A percentile compares a stretch with the other conserved stretches of the same genome.
These are phyloP conservation scores for Aspergillus piperis DNA, from an alignment of 2,329 filamentous ascomycete species.

Conservation along the genomic window DNA sequence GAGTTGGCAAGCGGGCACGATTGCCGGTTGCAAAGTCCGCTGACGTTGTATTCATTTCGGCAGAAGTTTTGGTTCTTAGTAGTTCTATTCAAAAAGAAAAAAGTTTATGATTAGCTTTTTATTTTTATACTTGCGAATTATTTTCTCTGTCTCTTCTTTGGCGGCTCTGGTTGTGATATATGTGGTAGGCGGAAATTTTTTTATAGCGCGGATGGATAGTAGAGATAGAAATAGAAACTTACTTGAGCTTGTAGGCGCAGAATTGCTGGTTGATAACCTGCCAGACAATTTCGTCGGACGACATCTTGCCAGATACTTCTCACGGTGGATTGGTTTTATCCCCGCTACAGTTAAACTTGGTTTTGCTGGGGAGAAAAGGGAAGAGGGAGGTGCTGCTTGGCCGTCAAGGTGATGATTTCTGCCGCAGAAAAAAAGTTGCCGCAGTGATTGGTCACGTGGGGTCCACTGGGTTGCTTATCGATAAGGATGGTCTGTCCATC, in stretches of 20 bases:
- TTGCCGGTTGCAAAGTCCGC: slow-evolving; percentile 79
- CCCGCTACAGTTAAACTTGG: slow-evolving; percentile 18
- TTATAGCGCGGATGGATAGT: not conserved
- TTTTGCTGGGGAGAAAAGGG: slow-evolving; percentile 13
- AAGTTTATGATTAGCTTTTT: not conserved
- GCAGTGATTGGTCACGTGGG: slow-evolving; percentile 30
- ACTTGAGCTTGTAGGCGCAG: slow-evolving; percentile 94
- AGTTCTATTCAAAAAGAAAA: slow-evolving; percentile 53
- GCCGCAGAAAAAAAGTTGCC: slow-evolving; percentile 33
- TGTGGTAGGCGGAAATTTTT: not conserved
- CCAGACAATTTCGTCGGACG: slow-evolving; percentile 97
- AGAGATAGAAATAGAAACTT: slow-evolving; percentile 31
- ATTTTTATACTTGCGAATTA: not conserved
- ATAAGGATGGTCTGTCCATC: slow-evolving; percentile 19
- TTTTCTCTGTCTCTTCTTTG: no score
- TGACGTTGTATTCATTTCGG: slow-evolving; percentile 89
- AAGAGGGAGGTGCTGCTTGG: not conserved
- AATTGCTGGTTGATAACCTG: slow-evolving; percentile 94
- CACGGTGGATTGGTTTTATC: slow-evolving; percentile 13
- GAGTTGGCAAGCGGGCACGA: slow-evolving; percentile 89
- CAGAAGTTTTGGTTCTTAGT: slow-evolving; percentile 91
- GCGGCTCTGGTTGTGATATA: not conserved
- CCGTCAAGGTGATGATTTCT: slow-evolving; percentile 14
- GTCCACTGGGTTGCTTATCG: slow-evolving; percentile 28
- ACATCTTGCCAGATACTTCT: slow-evolving; percentile 55